phyloP scores from a whole-genome alignment of 2,329 filamentous ascomycete genomes.

The Pestalotiopsis sp. region DNA sequence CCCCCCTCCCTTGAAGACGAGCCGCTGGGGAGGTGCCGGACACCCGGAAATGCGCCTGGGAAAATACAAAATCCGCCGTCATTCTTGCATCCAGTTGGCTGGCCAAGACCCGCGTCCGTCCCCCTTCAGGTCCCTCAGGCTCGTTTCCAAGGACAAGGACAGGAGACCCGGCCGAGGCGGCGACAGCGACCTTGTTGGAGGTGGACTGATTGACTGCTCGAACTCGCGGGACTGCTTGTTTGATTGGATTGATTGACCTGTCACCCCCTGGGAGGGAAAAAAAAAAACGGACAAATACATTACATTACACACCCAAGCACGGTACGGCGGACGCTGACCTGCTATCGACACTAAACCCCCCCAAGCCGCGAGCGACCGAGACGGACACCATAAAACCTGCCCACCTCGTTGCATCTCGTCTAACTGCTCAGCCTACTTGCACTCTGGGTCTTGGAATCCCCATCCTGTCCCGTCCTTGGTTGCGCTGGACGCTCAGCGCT shows the following conservation, averaged over 20 bases:
- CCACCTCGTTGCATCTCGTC: neutral
- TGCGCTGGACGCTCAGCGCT: neutral
- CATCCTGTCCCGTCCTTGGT: neutral
- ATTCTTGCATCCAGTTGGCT: neutral
- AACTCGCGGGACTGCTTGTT: neutral
- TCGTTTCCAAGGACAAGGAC: neutral
- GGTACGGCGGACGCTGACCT: neutral
- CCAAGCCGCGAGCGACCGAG: neutral
- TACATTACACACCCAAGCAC: neutral
- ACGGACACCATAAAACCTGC: neutral
- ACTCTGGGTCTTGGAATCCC: neutral
- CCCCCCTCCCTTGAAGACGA: neutral
- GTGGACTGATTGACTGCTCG: neutral
- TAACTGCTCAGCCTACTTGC: neutral
- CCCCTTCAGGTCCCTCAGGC: neutral
- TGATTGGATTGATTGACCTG: no score
- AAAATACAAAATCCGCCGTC: slow-evolving; percentile 10
- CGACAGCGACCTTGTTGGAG: neutral
- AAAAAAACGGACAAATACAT: no score
- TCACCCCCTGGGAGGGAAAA: no score
- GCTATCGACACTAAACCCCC: neutral
- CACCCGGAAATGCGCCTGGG: slow-evolving; percentile 2
- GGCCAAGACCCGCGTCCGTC: neutral
- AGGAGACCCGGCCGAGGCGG: neutral
- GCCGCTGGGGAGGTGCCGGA: slow-evolving; percentile 2